Conservation (phyloP, 2,329 filamentous ascomycete genomes). For the Aureobasidium uvarum region DNA sequence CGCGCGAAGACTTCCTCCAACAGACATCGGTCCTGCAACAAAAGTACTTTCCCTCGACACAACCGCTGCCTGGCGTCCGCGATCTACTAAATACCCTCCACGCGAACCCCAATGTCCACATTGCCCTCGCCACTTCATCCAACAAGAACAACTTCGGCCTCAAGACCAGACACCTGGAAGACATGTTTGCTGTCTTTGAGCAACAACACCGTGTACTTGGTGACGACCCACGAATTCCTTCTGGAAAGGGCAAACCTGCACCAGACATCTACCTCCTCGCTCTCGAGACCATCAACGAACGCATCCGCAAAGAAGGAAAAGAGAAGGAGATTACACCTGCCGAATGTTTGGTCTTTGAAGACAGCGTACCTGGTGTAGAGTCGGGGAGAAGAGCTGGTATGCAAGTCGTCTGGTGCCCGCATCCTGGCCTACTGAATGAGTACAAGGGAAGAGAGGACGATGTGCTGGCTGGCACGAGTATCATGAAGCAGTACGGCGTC, state of each 20-base stretch:
- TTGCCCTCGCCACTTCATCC: slow-evolving; percentile 84
- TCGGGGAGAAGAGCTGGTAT: slow-evolving; percentile 87
- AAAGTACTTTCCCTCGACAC: slow-evolving; percentile 68
- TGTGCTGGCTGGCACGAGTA: slow-evolving; percentile 79
- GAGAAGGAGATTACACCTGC: slow-evolving; percentile 66
- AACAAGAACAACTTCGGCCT: slow-evolving; percentile 69
- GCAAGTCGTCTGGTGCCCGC: slow-evolving; percentile 90
- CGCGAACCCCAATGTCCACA: slow-evolving; percentile 61
- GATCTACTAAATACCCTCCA: slow-evolving; percentile 63
- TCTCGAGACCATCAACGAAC: slow-evolving; percentile 77
- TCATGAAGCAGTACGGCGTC: slow-evolving; percentile 53
- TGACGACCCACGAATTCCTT: slow-evolving; percentile 74
- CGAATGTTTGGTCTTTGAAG: slow-evolving; percentile 95
- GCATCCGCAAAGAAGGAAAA: slow-evolving; percentile 59
- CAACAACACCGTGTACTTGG: slow-evolving; percentile 73
- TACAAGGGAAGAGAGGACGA: slow-evolving; percentile 73
- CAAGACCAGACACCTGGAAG: slow-evolving; percentile 62
- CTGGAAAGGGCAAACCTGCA: slow-evolving; percentile 85
- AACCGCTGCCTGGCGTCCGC: slow-evolving; percentile 74
- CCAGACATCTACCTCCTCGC: slow-evolving; percentile 94
- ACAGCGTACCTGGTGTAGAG: slow-evolving; percentile 90
- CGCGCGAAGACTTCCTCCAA: slow-evolving; percentile 62
- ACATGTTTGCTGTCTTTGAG: slow-evolving; percentile 61
- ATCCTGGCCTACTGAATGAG: slow-evolving; percentile 72
- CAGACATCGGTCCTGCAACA: slow-evolving; percentile 64